A percentile compares a stretch with the other conserved stretches of the same genome.
Evolutionary conservation across 129 eudicot genomes (phyloP).

Genomic region (Flaveria brownii): DNA sequence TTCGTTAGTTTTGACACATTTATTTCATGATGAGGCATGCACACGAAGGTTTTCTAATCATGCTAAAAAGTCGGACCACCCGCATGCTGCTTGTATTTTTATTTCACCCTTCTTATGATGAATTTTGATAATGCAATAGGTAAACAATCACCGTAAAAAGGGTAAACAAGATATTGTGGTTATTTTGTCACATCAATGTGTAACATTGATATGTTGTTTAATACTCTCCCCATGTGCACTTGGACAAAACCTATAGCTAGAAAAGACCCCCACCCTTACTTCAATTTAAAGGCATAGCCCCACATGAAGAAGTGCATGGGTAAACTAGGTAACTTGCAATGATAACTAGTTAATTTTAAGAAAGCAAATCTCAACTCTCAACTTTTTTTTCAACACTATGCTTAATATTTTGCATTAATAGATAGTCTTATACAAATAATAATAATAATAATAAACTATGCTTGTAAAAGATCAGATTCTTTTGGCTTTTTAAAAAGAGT

Average conservation of each 20-base stretch:
- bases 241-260: background rate
- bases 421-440: background rate
- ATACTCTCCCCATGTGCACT: slow-evolving; percentile 16
- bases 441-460: background rate
- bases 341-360: background rate
- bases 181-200: slow-evolving; percentile 21
- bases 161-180: background rate
- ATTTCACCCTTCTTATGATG: background rate
- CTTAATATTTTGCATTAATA: background rate
- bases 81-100: background rate
- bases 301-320: slow-evolving; percentile 12
- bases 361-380: background rate
- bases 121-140: background rate
- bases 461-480: background rate
- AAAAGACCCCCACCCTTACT: slow-evolving; percentile 18
- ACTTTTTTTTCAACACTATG: background rate
- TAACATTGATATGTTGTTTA: slow-evolving; percentile 15
- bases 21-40: background rate
- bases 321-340: slow-evolving; percentile 25
- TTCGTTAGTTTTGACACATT: background rate
- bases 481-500: too few species aligned
- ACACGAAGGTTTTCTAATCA: background rate
- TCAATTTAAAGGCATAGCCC: slow-evolving; percentile 21
- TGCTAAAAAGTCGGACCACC: too few species aligned
- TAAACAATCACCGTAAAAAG: background rate